A percentile compares a stretch with the other conserved stretches of the same genome.
Conservation (phyloP, 2,329 filamentous ascomycete genomes). For the Xylaria sp. region DNA sequence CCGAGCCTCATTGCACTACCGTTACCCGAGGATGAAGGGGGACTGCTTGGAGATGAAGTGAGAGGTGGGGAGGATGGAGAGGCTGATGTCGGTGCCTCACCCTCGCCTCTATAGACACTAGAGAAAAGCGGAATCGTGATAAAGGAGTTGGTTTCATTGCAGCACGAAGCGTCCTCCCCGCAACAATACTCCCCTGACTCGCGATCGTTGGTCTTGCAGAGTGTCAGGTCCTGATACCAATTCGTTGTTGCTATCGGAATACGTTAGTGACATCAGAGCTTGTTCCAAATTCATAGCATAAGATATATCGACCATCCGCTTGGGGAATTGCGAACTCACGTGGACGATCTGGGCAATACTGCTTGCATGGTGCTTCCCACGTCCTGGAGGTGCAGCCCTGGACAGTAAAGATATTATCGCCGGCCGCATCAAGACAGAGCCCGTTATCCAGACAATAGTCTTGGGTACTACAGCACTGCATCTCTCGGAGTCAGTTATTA, state of each 20-base stretch:
- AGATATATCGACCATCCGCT: neutral
- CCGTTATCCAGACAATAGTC: slow-evolving; percentile 47
- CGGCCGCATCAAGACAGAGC: slow-evolving; percentile 44
- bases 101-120: slow-evolving; percentile 12
- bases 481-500: too few species aligned
- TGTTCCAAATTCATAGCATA: neutral
- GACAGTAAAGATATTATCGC: slow-evolving; percentile 44
- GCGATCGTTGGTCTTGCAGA: slow-evolving; percentile 30
- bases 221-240: slow-evolving; percentile 32
- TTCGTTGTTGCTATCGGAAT: slow-evolving; percentile 15
- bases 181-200: slow-evolving; percentile 32
- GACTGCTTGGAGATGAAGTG: neutral
- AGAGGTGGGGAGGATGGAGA: neutral
- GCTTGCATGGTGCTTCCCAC: slow-evolving; percentile 43
- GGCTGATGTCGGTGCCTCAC: neutral
- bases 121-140: slow-evolving; percentile 25
- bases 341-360: slow-evolving; percentile 36
- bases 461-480: slow-evolving; percentile 42
- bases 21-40: neutral
- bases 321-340: slow-evolving; percentile 27
- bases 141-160: slow-evolving; percentile 20
- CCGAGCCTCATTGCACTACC: slow-evolving; percentile 24
- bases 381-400: slow-evolving; percentile 46
- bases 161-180: slow-evolving; percentile 35
- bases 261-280: neutral